Evolutionary conservation across 495 filamentous ascomycete species (phyloP).

Genomic region (Tuber indicum): DNA sequence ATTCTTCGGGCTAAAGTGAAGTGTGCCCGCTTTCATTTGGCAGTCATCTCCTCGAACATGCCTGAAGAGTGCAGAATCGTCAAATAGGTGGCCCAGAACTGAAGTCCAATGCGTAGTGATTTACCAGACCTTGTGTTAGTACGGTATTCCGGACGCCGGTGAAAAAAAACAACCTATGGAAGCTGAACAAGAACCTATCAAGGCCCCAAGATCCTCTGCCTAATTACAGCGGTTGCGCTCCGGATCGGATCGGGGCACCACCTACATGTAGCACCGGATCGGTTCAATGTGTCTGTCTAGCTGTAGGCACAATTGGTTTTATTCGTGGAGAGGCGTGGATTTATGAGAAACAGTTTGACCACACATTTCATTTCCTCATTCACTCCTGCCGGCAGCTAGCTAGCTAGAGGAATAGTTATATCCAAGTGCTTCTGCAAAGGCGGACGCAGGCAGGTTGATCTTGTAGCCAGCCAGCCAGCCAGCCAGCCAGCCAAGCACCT

Average conservation of each 20-base stretch:
- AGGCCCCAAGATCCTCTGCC: neutral
- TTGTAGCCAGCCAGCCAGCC: neutral
- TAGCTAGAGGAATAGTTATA: neutral
- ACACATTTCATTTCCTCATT: neutral
- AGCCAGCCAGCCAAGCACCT: neutral
- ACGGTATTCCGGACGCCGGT: neutral
- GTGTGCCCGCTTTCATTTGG: neutral
- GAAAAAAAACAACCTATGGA: neutral
- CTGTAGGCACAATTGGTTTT: neutral
- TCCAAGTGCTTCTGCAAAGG: neutral
- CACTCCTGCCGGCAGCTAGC: neutral
- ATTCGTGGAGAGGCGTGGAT: neutral
- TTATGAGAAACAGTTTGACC: neutral
- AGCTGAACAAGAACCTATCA: neutral
- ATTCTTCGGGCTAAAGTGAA: neutral
- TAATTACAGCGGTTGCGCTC: neutral
- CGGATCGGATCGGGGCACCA: neutral
- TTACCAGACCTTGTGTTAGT: neutral
- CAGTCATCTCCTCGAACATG: neutral
- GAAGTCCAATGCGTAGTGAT: neutral
- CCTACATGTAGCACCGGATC: neutral
- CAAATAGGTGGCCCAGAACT: neutral
- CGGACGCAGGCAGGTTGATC: neutral
- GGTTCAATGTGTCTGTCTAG: neutral
- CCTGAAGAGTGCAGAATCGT: neutral